These are phyloP conservation scores for Voacanga thouarsii DNA, from an alignment of 257 asterid genomes.

Conservation along the genomic window DNA sequence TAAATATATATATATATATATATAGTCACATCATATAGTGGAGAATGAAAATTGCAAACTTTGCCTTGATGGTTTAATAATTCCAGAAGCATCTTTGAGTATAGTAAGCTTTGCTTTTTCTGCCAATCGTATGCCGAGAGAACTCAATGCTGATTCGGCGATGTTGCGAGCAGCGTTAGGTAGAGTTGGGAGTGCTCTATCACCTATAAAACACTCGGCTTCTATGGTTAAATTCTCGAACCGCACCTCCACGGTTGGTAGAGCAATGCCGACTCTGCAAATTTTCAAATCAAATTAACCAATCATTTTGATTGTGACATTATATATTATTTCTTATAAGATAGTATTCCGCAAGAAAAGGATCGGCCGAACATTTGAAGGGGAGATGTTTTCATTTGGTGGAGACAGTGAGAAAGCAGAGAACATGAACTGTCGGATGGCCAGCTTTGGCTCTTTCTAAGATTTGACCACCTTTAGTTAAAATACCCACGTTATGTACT, in stretches of 20 bases:
- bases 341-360: background rate
- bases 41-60: background rate
- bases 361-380: no score
- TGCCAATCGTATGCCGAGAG: constrained; percentile 44
- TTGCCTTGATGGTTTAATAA: constrained; percentile 66
- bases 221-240: constrained; percentile 48
- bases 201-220: constrained; percentile 54
- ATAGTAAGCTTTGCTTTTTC: constrained; percentile 42
- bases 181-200: constrained; percentile 65
- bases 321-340: no score
- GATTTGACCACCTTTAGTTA: no score
- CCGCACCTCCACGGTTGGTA: constrained; percentile 59
- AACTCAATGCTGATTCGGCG: constrained; percentile 36
- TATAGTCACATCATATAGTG: background rate
- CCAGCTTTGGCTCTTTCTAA: no score
- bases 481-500: background rate
- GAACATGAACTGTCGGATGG: background rate
- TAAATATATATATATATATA: no score
- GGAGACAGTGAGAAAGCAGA: no score
- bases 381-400: no score
- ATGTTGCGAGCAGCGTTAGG: constrained; percentile 48
- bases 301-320: background rate
- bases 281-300: background rate
- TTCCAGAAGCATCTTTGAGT: constrained; percentile 54
- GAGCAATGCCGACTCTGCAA: constrained; percentile 53